These are phyloP conservation scores for Vicia villosa DNA, from an alignment of 306 rosid species.

Conservation along the genomic window DNA sequence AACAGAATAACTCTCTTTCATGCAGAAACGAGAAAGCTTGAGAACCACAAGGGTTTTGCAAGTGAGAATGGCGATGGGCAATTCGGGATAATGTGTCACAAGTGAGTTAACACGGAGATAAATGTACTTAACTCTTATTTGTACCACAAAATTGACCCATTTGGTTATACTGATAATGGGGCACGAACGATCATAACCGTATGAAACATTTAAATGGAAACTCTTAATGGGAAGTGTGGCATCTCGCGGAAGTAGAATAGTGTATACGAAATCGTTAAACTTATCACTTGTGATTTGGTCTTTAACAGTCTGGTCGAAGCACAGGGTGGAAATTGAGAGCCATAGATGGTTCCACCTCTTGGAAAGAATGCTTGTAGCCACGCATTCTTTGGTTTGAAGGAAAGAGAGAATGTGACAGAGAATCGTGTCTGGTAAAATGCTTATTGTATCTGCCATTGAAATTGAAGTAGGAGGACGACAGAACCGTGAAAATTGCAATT, in stretches of 20 bases:
- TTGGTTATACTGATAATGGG: neutral
- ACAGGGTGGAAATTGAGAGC: too few species aligned
- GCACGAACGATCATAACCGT: neutral
- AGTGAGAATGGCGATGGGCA: neutral
- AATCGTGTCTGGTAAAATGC: too few species aligned
- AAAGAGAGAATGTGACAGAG: too few species aligned
- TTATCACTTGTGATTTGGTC: too few species aligned
- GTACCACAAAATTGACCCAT: neutral
- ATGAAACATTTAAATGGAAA: neutral
- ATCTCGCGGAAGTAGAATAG: neutral
- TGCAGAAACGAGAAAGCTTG: neutral
- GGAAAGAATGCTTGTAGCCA: too few species aligned
- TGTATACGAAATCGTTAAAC: neutral
- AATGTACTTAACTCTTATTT: neutral
- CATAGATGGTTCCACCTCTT: too few species aligned
- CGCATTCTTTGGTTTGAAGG: too few species aligned
- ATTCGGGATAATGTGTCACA: neutral
- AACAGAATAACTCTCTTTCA: neutral
- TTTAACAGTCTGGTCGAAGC: too few species aligned
- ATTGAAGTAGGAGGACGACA: too few species aligned
- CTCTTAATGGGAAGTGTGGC: neutral
- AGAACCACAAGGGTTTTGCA: conserved; percentile 11
- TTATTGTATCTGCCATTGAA: too few species aligned
- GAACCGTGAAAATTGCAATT: too few species aligned
- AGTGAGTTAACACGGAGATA: neutral